A percentile compares a stretch with the other conserved stretches of the same genome.
Conservation (phyloP, 2,329 filamentous ascomycete genomes). For the Phialocephala subalpina region DNA sequence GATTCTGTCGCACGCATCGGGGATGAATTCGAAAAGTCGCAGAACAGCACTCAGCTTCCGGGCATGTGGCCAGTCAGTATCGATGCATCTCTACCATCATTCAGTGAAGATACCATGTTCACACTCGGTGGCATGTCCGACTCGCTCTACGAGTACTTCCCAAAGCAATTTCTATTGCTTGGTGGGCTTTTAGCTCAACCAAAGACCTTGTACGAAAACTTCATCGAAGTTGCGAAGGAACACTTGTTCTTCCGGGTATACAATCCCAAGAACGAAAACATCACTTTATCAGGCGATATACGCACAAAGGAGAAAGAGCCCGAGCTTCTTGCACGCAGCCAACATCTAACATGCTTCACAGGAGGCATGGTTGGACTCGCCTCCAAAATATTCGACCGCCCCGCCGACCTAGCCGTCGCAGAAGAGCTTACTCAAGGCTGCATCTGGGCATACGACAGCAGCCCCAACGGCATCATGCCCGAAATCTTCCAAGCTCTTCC, state of each 20-base stretch:
- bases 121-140: conserved; percentile 64
- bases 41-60: conserved; percentile 62
- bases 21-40: conserved; percentile 60
- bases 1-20: conserved; percentile 67
- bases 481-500: conserved; percentile 57
- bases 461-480: conserved; percentile 66
- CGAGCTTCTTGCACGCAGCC: conserved; percentile 54
- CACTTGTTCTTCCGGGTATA: conserved; percentile 53
- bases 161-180: conserved; percentile 71
- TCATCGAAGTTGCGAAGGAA: conserved; percentile 55
- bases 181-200: conserved; percentile 64
- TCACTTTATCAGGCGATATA: conserved; percentile 59
- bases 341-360: conserved; percentile 76
- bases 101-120: conserved; percentile 62
- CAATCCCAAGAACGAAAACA: conserved; percentile 45
- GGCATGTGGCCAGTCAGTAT: conserved; percentile 69
- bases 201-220: conserved; percentile 53
- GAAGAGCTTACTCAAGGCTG: conserved; percentile 68
- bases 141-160: conserved; percentile 71
- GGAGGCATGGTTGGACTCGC: conserved; percentile 76
- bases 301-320: conserved; percentile 47
- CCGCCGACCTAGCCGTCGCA: conserved; percentile 62
- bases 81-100: conserved; percentile 60
- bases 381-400: conserved; percentile 64
- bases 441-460: conserved; percentile 66